Evolutionary conservation across 768 basidiomycete genomes (phyloP), one percentile per base, ranked within the genome.

Genomic region (Piloderma croceum): DNA sequence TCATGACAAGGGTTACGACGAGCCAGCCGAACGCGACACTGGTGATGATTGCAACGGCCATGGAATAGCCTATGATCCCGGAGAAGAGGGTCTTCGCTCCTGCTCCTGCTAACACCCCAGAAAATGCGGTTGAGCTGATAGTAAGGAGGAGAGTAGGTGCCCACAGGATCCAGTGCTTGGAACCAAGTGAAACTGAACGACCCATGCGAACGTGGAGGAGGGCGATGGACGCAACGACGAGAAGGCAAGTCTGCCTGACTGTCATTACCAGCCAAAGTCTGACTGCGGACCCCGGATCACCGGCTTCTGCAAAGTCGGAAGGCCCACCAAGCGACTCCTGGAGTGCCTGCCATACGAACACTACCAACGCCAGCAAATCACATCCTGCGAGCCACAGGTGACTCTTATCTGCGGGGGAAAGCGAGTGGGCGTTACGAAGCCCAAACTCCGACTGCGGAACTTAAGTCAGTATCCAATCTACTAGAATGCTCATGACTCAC

Each of bases 101-200:
- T 7, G 73, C 68, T 13, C 67, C 72, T 6, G 83, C 68, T 20
- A 87, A 57, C 10, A 81, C 64, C 20, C 73, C 78, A 1, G 79
- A 76, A 20, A 80, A 58, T 13, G 70, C 66, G 9, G 81, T 83
- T 4, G 83, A 81, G 0, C 73, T 69, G 19, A 68, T 46, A 21
- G 69, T 64, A 7, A 86, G 60, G 39, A 83, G 46, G 9, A 77
- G 41, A 3, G 75, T 76, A 2, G 85, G 85, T 7, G 67, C 71
- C 81, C 80, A 85, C 24, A 88, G 54, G 70, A 83, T 76, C 79
- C 81, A 84, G 46, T 87, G 82, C 36, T 64, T 77, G n/a, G 53
- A 46, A 11, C 85, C 83, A 47, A 84, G 83, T 7, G 79, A 74
- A 9, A 85, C 74, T 0, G 85, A 74, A 36, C 74, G 77, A 13